These are phyloP conservation scores for Aspergillus sp. DNA, from an alignment of 2,329 filamentous ascomycete genomes.

Conservation along the genomic window DNA sequence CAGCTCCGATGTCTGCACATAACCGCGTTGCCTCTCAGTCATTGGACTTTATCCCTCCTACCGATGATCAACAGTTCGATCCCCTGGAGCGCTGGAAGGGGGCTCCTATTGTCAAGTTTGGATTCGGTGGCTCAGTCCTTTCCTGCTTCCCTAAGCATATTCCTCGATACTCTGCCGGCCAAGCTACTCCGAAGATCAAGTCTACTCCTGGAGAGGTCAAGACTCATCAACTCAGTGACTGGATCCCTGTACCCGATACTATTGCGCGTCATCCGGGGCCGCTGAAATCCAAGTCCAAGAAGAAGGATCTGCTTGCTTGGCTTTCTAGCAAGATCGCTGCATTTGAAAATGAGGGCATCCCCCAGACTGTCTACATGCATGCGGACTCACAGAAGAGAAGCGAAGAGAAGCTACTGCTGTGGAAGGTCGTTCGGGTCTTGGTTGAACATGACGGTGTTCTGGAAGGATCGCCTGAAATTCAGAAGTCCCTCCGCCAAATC, in stretches of 20 bases:
- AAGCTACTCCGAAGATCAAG: conserved; percentile 73
- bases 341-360: conserved; percentile 60
- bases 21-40: conserved; percentile 51
- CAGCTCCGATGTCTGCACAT: conserved; percentile 35
- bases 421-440: conserved; percentile 80
- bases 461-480: conserved; percentile 70
- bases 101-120: conserved; percentile 82
- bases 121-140: conserved; percentile 77
- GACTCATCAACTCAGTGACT: conserved; percentile 72
- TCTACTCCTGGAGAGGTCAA: conserved; percentile 80
- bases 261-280: conserved; percentile 86
- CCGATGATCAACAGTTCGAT: conserved; percentile 64
- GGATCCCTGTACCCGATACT: conserved; percentile 70
- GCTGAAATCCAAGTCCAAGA: conserved; percentile 85
- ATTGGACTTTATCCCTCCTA: conserved; percentile 58
- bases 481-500: conserved; percentile 73
- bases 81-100: conserved; percentile 89
- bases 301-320: conserved; percentile 89
- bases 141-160: conserved; percentile 87
- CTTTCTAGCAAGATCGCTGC: conserved; percentile 72
- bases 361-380: conserved; percentile 53
- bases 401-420: conserved; percentile 79
- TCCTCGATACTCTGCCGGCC: conserved; percentile 78
- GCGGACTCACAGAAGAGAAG: conserved; percentile 63
- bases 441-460: conserved; percentile 84